Conservation (phyloP, 306 rosid genomes). For the Corylus americana region DNA sequence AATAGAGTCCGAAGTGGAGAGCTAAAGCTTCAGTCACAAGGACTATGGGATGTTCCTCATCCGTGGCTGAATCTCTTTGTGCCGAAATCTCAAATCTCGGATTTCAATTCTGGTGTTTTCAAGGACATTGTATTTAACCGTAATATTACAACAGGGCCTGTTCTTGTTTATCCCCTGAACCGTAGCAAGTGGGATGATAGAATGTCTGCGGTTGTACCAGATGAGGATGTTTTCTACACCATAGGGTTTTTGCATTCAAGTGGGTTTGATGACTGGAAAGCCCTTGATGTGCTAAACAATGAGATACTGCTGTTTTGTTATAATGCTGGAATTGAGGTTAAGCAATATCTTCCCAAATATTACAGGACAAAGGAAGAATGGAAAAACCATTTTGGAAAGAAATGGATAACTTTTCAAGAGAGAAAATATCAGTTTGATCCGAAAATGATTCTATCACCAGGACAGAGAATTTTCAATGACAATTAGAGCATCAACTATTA, state of each 20-base stretch:
- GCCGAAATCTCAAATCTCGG: slow-evolving; percentile 61
- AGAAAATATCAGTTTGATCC: slow-evolving; percentile 76
- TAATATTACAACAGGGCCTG: slow-evolving; percentile 67
- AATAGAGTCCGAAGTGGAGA: slow-evolving; percentile 80
- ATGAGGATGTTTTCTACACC: slow-evolving; percentile 82
- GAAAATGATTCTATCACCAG: slow-evolving; percentile 80
- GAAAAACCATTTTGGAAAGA: slow-evolving; percentile 70
- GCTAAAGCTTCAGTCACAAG: slow-evolving; percentile 69
- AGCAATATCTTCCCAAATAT: slow-evolving; percentile 69
- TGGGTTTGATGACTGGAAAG: slow-evolving; percentile 72
- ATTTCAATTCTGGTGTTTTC: slow-evolving; percentile 62
- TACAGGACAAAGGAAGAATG: slow-evolving; percentile 57
- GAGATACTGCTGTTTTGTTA: slow-evolving; percentile 65
- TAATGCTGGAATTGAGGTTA: slow-evolving; percentile 50
- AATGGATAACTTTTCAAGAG: slow-evolving; percentile 63
- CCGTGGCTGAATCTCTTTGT: slow-evolving; percentile 87
- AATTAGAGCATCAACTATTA: background rate
- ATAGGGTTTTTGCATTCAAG: slow-evolving; percentile 73
- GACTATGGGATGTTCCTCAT: slow-evolving; percentile 91
- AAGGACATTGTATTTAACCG: slow-evolving; percentile 60
- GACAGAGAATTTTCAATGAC: slow-evolving; percentile 66
- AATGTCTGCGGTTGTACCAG: slow-evolving; percentile 67
- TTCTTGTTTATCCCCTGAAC: slow-evolving; percentile 79
- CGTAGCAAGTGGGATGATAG: slow-evolving; percentile 79
- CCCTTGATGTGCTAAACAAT: slow-evolving; percentile 59